phyloP scores from a whole-genome alignment of 2,329 filamentous ascomycete genomes.

The Cercospora sesami region DNA sequence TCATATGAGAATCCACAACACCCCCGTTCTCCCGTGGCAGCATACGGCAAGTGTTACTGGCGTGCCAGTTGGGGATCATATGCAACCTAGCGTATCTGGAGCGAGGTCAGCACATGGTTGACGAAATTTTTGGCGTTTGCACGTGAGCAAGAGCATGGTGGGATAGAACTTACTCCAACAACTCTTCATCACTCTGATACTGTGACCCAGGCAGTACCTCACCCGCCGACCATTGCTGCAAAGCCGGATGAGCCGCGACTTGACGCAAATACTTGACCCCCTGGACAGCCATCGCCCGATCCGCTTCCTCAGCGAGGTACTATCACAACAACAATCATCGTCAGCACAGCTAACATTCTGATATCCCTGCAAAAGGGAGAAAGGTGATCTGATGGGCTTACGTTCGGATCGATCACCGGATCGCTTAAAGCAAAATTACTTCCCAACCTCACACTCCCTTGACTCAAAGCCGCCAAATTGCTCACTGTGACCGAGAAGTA shows the following conservation, averaged over 20 bases:
- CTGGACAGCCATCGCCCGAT: constrained; percentile 25
- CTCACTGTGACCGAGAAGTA: constrained; percentile 17
- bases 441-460: constrained; percentile 14
- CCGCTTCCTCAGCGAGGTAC: constrained; percentile 24
- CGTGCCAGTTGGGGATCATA: constrained; percentile 27
- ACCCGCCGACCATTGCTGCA: constrained; percentile 21
- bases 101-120: neutral
- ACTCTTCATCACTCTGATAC: constrained; percentile 21
- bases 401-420: constrained; percentile 24
- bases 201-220: constrained; percentile 19
- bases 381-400: neutral
- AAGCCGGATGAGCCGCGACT: constrained; percentile 19
- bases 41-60: constrained; percentile 30
- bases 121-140: neutral
- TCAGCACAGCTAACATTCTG: neutral
- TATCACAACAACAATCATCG: neutral
- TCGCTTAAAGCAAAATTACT: constrained; percentile 15
- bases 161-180: constrained; percentile 13
- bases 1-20: constrained; percentile 29
- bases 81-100: constrained; percentile 16
- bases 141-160: neutral
- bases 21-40: constrained; percentile 23
- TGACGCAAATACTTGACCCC: constrained; percentile 23
- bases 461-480: constrained; percentile 15
- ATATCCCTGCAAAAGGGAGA: neutral